Conservation (phyloP, 2,329 filamentous ascomycete genomes). For the Grosmannia huntii region DNA sequence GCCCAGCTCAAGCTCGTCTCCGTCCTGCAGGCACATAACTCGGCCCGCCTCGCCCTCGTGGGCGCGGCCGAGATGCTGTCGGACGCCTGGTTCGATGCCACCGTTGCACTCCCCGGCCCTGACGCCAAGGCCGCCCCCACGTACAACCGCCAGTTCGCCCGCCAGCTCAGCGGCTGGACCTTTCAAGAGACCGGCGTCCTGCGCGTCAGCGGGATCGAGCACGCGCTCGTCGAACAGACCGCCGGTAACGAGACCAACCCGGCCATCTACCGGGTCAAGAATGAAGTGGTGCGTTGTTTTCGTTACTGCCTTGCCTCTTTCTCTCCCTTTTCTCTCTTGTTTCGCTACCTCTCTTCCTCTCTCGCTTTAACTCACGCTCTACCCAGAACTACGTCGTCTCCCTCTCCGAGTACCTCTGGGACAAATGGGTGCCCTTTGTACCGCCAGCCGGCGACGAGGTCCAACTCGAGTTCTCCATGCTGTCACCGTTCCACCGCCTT, state of each 20-base stretch:
- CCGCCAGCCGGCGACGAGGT: slow-evolving; percentile 58
- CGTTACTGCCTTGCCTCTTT: neutral
- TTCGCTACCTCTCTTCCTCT: neutral
- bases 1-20: slow-evolving; percentile 76
- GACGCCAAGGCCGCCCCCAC: slow-evolving; percentile 42
- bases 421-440: slow-evolving; percentile 62
- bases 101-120: slow-evolving; percentile 49
- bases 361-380: neutral
- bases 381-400: slow-evolving; percentile 77
- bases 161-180: slow-evolving; percentile 80
- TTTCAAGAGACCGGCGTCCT: slow-evolving; percentile 91
- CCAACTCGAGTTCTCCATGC: slow-evolving; percentile 97
- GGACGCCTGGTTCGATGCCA: slow-evolving; percentile 77
- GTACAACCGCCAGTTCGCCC: slow-evolving; percentile 74
- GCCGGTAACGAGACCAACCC: slow-evolving; percentile 59
- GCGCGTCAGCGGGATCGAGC: slow-evolving; percentile 70
- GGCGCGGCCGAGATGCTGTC: slow-evolving; percentile 79
- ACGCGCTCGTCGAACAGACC: slow-evolving; percentile 49
- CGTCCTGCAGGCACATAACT: slow-evolving; percentile 82
- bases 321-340: neutral
- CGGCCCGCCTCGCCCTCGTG: slow-evolving; percentile 73
- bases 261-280: slow-evolving; percentile 88
- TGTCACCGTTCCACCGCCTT: slow-evolving; percentile 91
- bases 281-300: slow-evolving; percentile 68
- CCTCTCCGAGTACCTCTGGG: slow-evolving; percentile 69